A percentile compares a stretch with the other conserved stretches of the same genome.
These are phyloP conservation scores for Phaeosphaeriaceae sp. DNA, from an alignment of 2,329 filamentous ascomycete genomes.

Conservation along the genomic window DNA sequence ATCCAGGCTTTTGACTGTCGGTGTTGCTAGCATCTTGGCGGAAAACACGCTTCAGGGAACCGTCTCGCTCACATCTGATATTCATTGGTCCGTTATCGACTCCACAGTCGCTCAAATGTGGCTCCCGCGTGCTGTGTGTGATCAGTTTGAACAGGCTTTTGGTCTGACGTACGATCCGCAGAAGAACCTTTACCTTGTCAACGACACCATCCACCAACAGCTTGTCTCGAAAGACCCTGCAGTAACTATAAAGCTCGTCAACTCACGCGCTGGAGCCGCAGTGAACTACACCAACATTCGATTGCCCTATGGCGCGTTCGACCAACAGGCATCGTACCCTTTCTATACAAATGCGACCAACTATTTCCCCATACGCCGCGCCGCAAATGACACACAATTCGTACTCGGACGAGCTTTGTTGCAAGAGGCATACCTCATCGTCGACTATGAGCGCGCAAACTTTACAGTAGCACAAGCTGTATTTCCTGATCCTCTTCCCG, in stretches of 20 bases:
- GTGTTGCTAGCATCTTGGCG: slow-evolving; percentile 42
- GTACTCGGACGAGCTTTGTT: slow-evolving; percentile 72
- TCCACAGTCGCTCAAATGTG: slow-evolving; percentile 52
- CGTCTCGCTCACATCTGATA: slow-evolving; percentile 37
- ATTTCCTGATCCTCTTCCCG: slow-evolving; percentile 40
- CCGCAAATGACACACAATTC: slow-evolving; percentile 63
- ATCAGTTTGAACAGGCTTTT: slow-evolving; percentile 50
- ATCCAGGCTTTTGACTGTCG: slow-evolving; percentile 41
- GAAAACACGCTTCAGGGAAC: slow-evolving; percentile 44
- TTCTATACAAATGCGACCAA: slow-evolving; percentile 67
- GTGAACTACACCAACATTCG: slow-evolving; percentile 52
- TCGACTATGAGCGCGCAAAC: slow-evolving; percentile 56
- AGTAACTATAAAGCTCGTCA: slow-evolving; percentile 48
- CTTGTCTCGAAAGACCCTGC: slow-evolving; percentile 41
- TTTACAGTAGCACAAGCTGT: slow-evolving; percentile 55
- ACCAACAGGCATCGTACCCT: slow-evolving; percentile 58
- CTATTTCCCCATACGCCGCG: slow-evolving; percentile 72
- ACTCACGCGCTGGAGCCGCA: slow-evolving; percentile 38
- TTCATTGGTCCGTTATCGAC: slow-evolving; percentile 50
- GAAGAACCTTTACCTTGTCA: slow-evolving; percentile 50
- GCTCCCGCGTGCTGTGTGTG: slow-evolving; percentile 51
- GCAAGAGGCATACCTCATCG: slow-evolving; percentile 67
- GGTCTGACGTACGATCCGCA: slow-evolving; percentile 48
- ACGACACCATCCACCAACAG: slow-evolving; percentile 46
- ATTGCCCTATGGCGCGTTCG: slow-evolving; percentile 59